Evolutionary conservation across 768 basidiomycete species (phyloP).

Genomic region (Boletus rubescentipes): DNA sequence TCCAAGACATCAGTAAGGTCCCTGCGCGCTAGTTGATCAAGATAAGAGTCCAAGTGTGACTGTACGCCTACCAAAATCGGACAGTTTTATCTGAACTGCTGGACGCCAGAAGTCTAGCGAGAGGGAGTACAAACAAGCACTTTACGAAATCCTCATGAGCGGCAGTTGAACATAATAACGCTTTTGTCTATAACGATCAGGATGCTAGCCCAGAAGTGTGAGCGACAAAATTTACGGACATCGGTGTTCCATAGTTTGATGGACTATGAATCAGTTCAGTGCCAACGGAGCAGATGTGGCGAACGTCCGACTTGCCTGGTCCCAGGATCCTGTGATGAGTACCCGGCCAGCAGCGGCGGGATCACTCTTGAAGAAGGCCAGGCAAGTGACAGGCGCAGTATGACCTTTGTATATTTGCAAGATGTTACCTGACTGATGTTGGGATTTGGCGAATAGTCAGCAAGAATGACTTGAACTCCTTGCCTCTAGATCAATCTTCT

Average conservation of each 20-base stretch:
- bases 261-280: constrained; percentile 47
- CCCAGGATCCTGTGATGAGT: constrained; percentile 93
- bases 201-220: background rate
- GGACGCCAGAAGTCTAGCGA: constrained; percentile 69
- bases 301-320: constrained; percentile 51
- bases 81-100: constrained; percentile 89
- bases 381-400: constrained; percentile 81
- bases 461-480: constrained; percentile 10
- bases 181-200: constrained; percentile 55
- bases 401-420: constrained; percentile 79
- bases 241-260: constrained; percentile 84
- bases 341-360: constrained; percentile 43
- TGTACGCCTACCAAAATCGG: constrained; percentile 70
- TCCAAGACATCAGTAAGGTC: constrained; percentile 52
- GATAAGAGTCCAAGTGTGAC: background rate
- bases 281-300: background rate
- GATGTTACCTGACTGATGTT: constrained; percentile 73
- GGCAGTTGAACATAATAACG: constrained; percentile 63
- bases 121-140: constrained; percentile 67
- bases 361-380: constrained; percentile 61
- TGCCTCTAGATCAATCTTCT: constrained; percentile 79
- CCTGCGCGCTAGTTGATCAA: constrained; percentile 41
- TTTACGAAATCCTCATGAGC: constrained; percentile 95
- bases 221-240: constrained; percentile 39
- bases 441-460: constrained; percentile 9